A percentile compares a stretch with the other conserved stretches of the same genome.
phyloP scores from a whole-genome alignment of 2,329 filamentous ascomycete species.

The Ceratocystis harringtonii region DNA sequence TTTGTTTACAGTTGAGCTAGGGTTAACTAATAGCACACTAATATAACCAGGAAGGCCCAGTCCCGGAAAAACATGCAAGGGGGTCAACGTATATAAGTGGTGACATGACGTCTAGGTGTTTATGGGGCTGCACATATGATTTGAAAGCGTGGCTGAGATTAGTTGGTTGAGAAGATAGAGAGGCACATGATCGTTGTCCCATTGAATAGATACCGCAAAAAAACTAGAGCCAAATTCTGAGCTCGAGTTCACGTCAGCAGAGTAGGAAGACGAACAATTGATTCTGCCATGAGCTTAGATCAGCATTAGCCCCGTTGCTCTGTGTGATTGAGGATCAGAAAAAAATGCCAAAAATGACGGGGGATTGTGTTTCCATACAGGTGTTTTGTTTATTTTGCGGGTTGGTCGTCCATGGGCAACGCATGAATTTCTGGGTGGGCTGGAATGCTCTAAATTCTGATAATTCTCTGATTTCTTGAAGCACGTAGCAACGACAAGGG shows the following conservation, averaged over 20 bases:
- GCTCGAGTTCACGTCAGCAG: not conserved
- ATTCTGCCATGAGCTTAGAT: not conserved
- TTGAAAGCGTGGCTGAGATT: not conserved
- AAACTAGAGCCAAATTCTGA: not conserved
- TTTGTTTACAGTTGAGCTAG: not conserved
- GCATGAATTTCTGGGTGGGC: not conserved
- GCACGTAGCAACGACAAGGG: not conserved
- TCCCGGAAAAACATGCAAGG: not conserved
- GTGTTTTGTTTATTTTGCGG: not conserved
- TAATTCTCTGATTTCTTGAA: not conserved
- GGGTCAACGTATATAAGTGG: not conserved
- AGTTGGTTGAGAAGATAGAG: not conserved
- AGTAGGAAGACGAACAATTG: not conserved
- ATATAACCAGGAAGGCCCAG: not conserved
- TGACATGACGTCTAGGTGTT: not conserved
- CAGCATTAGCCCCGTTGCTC: conserved; percentile 1
- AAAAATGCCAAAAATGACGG: not conserved
- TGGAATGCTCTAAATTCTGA: not conserved
- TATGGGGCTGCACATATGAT: not conserved
- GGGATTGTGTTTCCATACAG: not conserved
- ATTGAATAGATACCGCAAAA: too few relatives aligned
- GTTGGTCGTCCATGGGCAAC: not conserved
- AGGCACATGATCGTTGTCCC: too few relatives aligned
- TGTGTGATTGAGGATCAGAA: not conserved
- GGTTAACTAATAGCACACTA: not conserved